Evolutionary conservation across 2,329 filamentous ascomycete genomes (phyloP).

Genomic region (Pseudogymnoascus sp.): DNA sequence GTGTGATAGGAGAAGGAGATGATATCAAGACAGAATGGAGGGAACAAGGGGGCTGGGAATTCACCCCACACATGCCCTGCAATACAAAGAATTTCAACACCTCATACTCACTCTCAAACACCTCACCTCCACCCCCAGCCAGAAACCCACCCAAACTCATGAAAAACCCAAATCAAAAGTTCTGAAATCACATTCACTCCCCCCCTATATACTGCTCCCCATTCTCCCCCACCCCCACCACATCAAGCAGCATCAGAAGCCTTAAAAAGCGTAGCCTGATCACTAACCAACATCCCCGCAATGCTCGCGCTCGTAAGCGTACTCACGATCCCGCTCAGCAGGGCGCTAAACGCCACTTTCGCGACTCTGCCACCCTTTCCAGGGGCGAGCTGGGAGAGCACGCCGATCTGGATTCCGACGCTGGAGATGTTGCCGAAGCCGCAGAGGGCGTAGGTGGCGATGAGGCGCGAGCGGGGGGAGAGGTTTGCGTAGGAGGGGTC

Average conservation of each 20-base stretch:
- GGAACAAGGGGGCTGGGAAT: not conserved
- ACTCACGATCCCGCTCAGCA: constrained; percentile 68
- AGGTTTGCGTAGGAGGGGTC: constrained; percentile 47
- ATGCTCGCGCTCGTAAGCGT: constrained; percentile 73
- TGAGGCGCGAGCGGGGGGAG: constrained; percentile 63
- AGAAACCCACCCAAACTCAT: not conserved
- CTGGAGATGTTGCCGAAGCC: constrained; percentile 81
- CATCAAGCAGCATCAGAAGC: not conserved
- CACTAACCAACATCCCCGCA: constrained; percentile 64
- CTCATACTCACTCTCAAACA: not conserved
- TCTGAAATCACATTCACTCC: not conserved
- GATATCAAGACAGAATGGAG: not conserved
- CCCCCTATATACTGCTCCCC: not conserved
- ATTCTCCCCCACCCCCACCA: not conserved
- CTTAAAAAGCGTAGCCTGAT: constrained; percentile 28
- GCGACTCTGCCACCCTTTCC: constrained; percentile 66
- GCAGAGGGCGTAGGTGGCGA: constrained; percentile 79
- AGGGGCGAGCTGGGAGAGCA: constrained; percentile 73
- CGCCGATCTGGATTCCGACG: constrained; percentile 82
- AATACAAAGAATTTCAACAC: not conserved
- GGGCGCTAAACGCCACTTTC: constrained; percentile 64
- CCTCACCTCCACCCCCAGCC: not conserved
- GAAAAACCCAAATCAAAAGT: not conserved
- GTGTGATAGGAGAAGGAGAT: not conserved
- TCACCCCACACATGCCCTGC: not conserved